Conservation (phyloP, 2,329 filamentous ascomycete genomes). For the Beauveria bassiana region DNA sequence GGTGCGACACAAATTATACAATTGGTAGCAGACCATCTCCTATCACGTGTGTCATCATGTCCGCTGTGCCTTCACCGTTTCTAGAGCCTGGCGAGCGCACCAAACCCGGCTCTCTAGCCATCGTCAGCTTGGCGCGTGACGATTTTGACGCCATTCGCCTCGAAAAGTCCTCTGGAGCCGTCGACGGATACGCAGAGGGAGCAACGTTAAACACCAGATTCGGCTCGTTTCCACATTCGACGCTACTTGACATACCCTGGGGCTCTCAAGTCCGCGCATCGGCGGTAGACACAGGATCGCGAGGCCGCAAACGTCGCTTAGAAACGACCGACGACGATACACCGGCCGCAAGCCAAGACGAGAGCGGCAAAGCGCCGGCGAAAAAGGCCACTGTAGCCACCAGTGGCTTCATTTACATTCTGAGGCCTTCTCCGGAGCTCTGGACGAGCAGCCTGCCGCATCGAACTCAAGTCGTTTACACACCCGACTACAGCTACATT, state of each 20-base stretch:
- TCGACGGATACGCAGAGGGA: conserved; percentile 67
- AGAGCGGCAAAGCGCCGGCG: conserved; percentile 28
- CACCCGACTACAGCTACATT: conserved; percentile 79
- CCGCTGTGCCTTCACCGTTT: conserved; percentile 61
- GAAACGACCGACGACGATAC: conserved; percentile 34
- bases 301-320: conserved; percentile 61
- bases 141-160: conserved; percentile 71
- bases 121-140: conserved; percentile 85
- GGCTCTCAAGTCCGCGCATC: conserved; percentile 88
- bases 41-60: conserved; percentile 22
- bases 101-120: conserved; percentile 60
- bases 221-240: conserved; percentile 79
- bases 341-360: conserved; percentile 22
- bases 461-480: conserved; percentile 80
- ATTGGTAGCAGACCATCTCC: not conserved
- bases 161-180: conserved; percentile 49
- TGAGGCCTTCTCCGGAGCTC: conserved; percentile 72
- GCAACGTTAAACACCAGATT: conserved; percentile 87
- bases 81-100: conserved; percentile 61
- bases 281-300: conserved; percentile 82
- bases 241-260: conserved; percentile 73
- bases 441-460: conserved; percentile 78
- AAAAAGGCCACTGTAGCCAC: conserved; percentile 47
- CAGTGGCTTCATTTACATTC: conserved; percentile 69
- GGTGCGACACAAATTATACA: not conserved